phyloP scores from a whole-genome alignment of 768 basidiomycete species.

The Phylloporus scabripes region DNA sequence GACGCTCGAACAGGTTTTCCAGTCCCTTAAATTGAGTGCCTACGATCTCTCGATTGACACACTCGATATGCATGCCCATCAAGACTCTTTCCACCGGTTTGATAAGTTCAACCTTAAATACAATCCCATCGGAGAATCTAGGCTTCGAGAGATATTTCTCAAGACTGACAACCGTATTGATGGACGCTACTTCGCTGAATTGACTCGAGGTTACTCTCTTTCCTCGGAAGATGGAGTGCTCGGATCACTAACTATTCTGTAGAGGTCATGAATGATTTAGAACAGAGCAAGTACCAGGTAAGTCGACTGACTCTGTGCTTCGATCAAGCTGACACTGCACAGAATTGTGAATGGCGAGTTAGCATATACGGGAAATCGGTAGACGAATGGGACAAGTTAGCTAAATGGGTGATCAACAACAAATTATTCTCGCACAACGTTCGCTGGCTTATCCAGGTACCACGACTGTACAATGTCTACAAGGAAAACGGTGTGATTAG shows the following conservation, averaged over 20 bases:
- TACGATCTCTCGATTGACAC: constrained; percentile 99
- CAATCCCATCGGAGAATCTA: constrained; percentile 93
- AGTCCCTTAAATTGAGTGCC: constrained; percentile 89
- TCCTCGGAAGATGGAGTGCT: background rate
- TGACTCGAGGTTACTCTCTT: constrained; percentile 67
- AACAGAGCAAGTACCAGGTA: constrained; percentile 98
- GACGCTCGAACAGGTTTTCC: constrained; percentile 90
- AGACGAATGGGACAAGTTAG: constrained; percentile 97
- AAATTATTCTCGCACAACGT: constrained; percentile 96
- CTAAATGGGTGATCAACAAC: constrained; percentile 93
- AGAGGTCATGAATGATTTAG: constrained; percentile 98
- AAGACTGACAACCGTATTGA: constrained; percentile 96
- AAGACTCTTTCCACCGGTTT: constrained; percentile 96
- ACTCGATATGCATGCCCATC: constrained; percentile 98
- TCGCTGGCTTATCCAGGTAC: constrained; percentile 95
- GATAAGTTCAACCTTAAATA: constrained; percentile 98
- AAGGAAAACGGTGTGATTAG: constrained; percentile 78
- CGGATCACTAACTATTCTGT: constrained; percentile 1
- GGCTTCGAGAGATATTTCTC: constrained; percentile 93
- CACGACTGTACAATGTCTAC: constrained; percentile 92
- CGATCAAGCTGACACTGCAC: background rate
- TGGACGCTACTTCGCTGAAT: constrained; percentile 89
- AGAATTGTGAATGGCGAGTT: constrained; percentile 97
- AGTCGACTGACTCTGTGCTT: background rate
- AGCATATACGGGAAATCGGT: constrained; percentile 85